Base-by-base conservation (phyloP, 352 stramenopile genomes). In the Globisporangium carolinianum region DNA sequence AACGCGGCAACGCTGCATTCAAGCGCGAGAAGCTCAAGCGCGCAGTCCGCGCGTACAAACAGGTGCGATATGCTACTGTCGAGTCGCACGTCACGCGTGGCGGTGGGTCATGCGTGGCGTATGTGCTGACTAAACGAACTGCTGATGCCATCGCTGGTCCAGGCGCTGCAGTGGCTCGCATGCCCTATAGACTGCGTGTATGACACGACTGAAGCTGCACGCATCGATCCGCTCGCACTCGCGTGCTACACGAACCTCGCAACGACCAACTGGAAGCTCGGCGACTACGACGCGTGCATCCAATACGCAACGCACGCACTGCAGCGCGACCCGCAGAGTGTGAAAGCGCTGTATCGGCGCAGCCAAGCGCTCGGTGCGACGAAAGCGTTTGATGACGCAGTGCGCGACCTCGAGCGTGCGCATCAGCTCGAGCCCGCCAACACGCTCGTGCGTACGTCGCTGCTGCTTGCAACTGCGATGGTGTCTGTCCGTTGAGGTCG, bases 341-440 rank as follows among this genome's bases (percentile, higher is more conserved):
- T 72, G 9, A 93, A 93, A 58, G 80, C 81, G 53, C 69, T 79
- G 10, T 91, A 75, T 63, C 69, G 75, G 36, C 74, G 81, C 47
- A 86, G 80, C 49, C 80, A 91, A 53, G 83, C 77, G 41, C 80
- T 77, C 47, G 47, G 76, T 5, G 57, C 65, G 11, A 65, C 63
- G 18, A 90, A 87, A 52, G 72, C 79, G 50, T 90, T 86, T 45
- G 67, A 79, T 6, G 48, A 76, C 7, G 81, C 79, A 4, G 51
- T 89, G 7, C 52, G 47, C n/a, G 81, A 91, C 65, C 65, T 91
- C 41, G 67, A 66, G 24, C 57, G 55, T 8, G 60, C 73, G 15
- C 36, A 68, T 9, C 39, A 71, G 2, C 38, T 74, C 7, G 75
- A 88, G 18, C 75, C 75, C 0, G 58, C 66, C 17, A 86, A 63